These are phyloP conservation scores for Scenedesmus sp. DNA, from an alignment of 163 green algal species.

Conservation along the genomic window DNA sequence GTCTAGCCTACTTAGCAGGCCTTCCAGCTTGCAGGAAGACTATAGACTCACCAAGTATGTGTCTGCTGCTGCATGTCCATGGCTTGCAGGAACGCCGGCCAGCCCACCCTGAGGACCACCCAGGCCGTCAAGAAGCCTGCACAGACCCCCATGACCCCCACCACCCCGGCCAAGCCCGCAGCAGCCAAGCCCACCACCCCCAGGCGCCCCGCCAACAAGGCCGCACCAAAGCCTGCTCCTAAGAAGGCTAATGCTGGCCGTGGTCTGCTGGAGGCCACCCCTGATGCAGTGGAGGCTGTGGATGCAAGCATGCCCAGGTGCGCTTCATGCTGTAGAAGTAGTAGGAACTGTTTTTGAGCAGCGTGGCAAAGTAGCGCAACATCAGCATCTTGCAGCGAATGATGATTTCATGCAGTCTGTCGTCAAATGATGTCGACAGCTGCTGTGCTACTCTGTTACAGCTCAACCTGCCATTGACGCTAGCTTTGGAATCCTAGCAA, in stretches of 20 bases:
- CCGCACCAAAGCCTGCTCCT: background rate
- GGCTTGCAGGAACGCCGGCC: background rate
- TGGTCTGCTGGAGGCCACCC: background rate
- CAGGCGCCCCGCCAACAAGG: slow-evolving; percentile 12
- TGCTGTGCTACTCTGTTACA: too few relatives aligned
- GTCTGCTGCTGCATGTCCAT: too few relatives aligned
- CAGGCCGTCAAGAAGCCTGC: background rate
- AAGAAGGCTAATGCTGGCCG: background rate
- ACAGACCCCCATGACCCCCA: too few relatives aligned
- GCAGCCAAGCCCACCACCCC: background rate
- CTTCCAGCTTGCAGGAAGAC: too few relatives aligned
- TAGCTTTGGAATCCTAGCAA: too few relatives aligned
- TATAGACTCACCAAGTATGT: too few relatives aligned
- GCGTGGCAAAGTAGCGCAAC: background rate
- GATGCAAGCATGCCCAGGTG: background rate
- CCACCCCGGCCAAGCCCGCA: background rate
- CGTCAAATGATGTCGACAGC: too few relatives aligned
- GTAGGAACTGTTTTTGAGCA: background rate
- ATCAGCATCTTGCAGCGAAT: background rate
- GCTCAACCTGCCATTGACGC: too few relatives aligned
- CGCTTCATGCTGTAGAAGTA: too few relatives aligned
- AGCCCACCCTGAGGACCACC: background rate
- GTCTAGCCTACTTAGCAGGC: too few relatives aligned
- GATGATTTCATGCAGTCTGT: background rate
- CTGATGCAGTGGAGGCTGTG: background rate